Evolutionary conservation across 2,329 filamentous ascomycete species (phyloP).

Genomic region (Fusarium sp.): DNA sequence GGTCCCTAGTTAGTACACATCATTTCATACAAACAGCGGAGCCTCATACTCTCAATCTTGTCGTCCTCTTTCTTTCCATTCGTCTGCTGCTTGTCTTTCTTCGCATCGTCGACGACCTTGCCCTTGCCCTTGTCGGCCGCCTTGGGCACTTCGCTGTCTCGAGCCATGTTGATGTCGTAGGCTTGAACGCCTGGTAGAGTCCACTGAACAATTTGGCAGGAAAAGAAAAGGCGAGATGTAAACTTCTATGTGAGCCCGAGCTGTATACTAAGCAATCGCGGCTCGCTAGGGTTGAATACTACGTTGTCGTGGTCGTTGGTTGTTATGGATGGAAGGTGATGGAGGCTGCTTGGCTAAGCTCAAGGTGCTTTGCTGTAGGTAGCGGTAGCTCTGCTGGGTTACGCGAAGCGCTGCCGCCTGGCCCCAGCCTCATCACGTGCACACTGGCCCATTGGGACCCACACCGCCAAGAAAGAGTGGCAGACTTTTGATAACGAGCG

Average conservation of each 20-base stretch:
- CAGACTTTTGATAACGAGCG: slow-evolving; percentile 26
- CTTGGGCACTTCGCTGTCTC: slow-evolving; percentile 89
- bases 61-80: slow-evolving; percentile 86
- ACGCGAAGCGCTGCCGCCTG: slow-evolving; percentile 62
- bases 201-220: slow-evolving; percentile 36
- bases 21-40: slow-evolving; percentile 13
- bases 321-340: slow-evolving; percentile 54
- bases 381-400: slow-evolving; percentile 54
- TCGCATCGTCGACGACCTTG: slow-evolving; percentile 81
- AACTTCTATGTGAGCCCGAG: slow-evolving; percentile 13
- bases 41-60: slow-evolving; percentile 61
- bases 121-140: slow-evolving; percentile 95
- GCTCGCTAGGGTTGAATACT: slow-evolving; percentile 30
- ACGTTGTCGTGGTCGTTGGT: slow-evolving; percentile 42
- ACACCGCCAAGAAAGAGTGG: slow-evolving; percentile 3
- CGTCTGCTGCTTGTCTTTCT: slow-evolving; percentile 75
- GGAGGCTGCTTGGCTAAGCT: slow-evolving; percentile 56
- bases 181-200: slow-evolving; percentile 47
- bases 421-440: slow-evolving; percentile 52
- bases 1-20: slow-evolving; percentile 39
- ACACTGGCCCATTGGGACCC: not conserved
- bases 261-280: slow-evolving; percentile 18
- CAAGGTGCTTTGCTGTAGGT: slow-evolving; percentile 46
- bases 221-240: slow-evolving; percentile 12
- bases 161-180: slow-evolving; percentile 78